Conservation (phyloP, 2,329 filamentous ascomycete genomes). For the Fusarium metavorans region DNA sequence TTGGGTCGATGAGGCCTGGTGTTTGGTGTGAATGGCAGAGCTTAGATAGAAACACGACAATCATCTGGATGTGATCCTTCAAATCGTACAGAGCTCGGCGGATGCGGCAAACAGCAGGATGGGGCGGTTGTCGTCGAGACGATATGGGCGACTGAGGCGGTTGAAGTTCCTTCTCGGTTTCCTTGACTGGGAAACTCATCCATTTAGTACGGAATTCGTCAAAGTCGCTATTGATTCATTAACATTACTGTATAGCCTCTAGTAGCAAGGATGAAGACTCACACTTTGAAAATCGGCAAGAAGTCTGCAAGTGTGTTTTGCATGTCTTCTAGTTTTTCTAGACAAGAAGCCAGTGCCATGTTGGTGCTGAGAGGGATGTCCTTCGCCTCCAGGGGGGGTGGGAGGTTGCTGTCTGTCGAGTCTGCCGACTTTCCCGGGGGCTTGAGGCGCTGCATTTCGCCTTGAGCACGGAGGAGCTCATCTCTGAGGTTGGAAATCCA, state of each 20-base stretch:
- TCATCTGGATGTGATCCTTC: constrained; percentile 31
- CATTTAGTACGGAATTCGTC: constrained; percentile 27
- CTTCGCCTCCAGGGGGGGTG: background rate
- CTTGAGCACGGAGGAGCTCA: background rate
- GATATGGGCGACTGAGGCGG: background rate
- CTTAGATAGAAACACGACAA: constrained; percentile 5
- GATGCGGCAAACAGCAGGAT: constrained; percentile 23
- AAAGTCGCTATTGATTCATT: constrained; percentile 29
- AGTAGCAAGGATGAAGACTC: background rate
- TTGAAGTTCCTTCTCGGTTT: background rate
- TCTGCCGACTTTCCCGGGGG: background rate
- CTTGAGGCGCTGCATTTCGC: background rate
- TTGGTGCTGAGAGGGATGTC: constrained; percentile 28
- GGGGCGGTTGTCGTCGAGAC: constrained; percentile 5
- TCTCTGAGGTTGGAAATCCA: constrained; percentile 15
- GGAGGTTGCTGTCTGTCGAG: background rate
- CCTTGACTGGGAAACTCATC: constrained; percentile 24
- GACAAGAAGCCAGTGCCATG: background rate
- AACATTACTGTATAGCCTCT: fast-evolving
- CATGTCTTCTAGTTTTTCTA: constrained; percentile 17
- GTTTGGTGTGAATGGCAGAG: background rate
- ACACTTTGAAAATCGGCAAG: constrained; percentile 39
- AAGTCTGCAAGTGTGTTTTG: constrained; percentile 12
- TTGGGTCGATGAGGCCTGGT: background rate
- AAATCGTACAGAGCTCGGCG: constrained; percentile 34